Conservation (phyloP, 1,284 basidiomycete species). For the Sparassis latifolia region DNA sequence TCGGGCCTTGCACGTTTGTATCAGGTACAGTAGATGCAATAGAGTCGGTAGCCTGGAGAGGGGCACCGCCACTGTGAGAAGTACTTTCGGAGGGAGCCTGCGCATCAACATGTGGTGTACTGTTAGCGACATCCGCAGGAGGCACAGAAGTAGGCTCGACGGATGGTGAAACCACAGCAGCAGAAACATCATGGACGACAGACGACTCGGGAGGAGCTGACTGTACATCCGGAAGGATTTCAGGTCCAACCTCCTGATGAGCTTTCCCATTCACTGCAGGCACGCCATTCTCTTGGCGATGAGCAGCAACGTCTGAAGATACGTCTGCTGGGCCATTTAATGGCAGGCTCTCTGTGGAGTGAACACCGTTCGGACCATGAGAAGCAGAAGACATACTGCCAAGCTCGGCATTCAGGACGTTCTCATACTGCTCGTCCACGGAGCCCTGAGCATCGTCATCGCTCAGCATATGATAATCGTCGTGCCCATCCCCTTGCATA, state of each 20-base stretch:
- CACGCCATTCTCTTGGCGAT: slow-evolving; percentile 14
- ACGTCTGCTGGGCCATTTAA: slow-evolving; percentile 13
- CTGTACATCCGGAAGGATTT: slow-evolving; percentile 13
- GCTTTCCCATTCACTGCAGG: slow-evolving; percentile 12
- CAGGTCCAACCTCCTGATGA: slow-evolving; percentile 9
- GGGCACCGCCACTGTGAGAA: slow-evolving; percentile 6
- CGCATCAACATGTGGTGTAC: slow-evolving; percentile 14
- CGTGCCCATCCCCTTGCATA: slow-evolving; percentile 24
- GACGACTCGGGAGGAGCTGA: slow-evolving; percentile 26
- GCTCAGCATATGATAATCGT: slow-evolving; percentile 27
- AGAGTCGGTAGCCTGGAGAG: slow-evolving; percentile 34
- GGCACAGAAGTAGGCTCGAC: slow-evolving; percentile 4
- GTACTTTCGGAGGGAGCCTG: slow-evolving; percentile 13
- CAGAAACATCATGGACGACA: slow-evolving; percentile 31
- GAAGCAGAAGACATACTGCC: slow-evolving; percentile 15
- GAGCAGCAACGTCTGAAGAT: slow-evolving; percentile 7
- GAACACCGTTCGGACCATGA: slow-evolving; percentile 15
- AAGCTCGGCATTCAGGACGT: slow-evolving; percentile 18
- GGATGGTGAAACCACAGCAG: slow-evolving; percentile 36
- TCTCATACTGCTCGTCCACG: slow-evolving; percentile 27
- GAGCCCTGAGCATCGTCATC: slow-evolving; percentile 22
- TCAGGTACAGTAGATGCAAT: slow-evolving; percentile 43
- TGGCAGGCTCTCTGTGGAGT: slow-evolving; percentile 14
- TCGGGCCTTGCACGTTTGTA: slow-evolving; percentile 31
- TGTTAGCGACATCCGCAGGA: slow-evolving; percentile 11